Base-by-base conservation (phyloP, 768 basidiomycete species). In the Leccinum longicurvipes region DNA sequence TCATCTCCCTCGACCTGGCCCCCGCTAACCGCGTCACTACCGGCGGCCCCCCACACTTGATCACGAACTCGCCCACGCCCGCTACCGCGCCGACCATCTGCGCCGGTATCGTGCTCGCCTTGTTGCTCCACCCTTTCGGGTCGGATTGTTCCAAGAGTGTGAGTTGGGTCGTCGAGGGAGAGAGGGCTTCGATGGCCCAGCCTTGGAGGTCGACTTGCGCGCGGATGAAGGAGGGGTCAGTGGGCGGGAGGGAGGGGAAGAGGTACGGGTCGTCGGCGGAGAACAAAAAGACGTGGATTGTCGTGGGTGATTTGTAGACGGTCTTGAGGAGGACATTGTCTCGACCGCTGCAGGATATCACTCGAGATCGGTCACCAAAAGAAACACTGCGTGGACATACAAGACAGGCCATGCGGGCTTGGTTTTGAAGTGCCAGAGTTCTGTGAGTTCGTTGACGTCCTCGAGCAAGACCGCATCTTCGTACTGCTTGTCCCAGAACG, bases 141-240 rank as follows among this genome's bases (percentile, higher is more conserved):
- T 99, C 96, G 11, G 92, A 94, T 71, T 98, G 97, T 66, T 98
- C 96, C 5, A 99, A 81, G 1, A 99, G 76, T 0, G 94, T 97
- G 58, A 99, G 84, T 11, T 91, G 83, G 0, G 95, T 97, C 2
- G 97, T 98, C 3, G 85, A 98, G 0, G 96, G 97, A 1, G 95
- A 98, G 9, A 99, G 77, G 0, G 90, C 82, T 72, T 98, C 96
- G 63, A 99, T 93, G 1, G 96, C 91, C 91, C 95, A 98, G 47
- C 96, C 97, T 74, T 93, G 94, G n/a, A 99, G 77, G 68, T 97
- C 94, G n/a, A 96, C 87, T 70, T 98, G 95, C 0, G 91, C 92
- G 7, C 95, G 88, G 58, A 97, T 96, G 49, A 89, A 81, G 61
- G 82, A 88, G 0, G 89, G 85, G 48, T 90, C 91, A 1, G 73